Percentiles rank a stretch among this genome's conserved stretches.
These are phyloP conservation scores for Lodderomyces pseudojiufengensis DNA, from an alignment of 1,139 yeast species.

Conservation along the genomic window DNA sequence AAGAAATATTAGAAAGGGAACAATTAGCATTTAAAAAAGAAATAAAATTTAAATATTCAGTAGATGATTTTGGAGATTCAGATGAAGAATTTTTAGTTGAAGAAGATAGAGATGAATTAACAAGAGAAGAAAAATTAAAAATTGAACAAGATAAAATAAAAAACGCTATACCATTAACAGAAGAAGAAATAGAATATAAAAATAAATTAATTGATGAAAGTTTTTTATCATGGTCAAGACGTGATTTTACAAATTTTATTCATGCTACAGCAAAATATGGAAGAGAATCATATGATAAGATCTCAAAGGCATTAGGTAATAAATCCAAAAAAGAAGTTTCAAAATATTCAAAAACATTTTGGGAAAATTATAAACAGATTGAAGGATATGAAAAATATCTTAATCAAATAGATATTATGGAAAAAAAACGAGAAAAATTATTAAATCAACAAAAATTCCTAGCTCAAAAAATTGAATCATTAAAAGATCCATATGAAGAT, in stretches of 20 bases:
- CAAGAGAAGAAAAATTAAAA: constrained; percentile 44
- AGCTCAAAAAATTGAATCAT: constrained; percentile 57
- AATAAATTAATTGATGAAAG: constrained; percentile 60
- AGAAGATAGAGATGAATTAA: constrained; percentile 35
- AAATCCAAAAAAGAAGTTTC: constrained; percentile 70
- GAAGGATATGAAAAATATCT: constrained; percentile 86
- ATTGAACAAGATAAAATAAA: constrained; percentile 66
- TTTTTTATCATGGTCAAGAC: constrained; percentile 76
- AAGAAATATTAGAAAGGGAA: constrained; percentile 70
- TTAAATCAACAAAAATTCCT: constrained; percentile 64
- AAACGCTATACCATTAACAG: constrained; percentile 67
- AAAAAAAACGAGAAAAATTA: constrained; percentile 66
- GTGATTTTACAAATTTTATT: constrained; percentile 84
- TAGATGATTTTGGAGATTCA: constrained; percentile 49
- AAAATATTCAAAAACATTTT: constrained; percentile 65
- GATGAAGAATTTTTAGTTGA: constrained; percentile 57
- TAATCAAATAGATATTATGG: constrained; percentile 85
- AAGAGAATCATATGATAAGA: constrained; percentile 53
- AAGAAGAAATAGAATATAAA: constrained; percentile 67
- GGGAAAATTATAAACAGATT: constrained; percentile 67
- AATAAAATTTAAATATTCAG: constrained; percentile 65
- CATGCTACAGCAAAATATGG: constrained; percentile 83
- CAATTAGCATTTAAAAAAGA: constrained; percentile 71
- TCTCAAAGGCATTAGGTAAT: constrained; percentile 63
- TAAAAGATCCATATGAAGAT: constrained; percentile 71